Base-by-base conservation (phyloP, 495 filamentous ascomycete genomes). In the Cercophora scortea region DNA sequence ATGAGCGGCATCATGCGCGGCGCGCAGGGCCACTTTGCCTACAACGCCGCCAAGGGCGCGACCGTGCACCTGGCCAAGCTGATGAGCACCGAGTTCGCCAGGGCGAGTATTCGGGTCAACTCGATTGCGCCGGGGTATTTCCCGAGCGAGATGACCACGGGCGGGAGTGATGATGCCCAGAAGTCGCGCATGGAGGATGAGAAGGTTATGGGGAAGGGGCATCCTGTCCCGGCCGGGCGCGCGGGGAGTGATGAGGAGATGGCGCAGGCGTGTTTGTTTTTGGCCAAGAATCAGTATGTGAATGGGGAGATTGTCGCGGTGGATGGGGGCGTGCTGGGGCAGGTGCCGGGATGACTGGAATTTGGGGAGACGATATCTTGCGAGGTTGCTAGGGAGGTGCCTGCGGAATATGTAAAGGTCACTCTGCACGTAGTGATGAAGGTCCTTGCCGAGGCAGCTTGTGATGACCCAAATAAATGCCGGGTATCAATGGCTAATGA, bases 121-220 rank as follows among this genome's bases (percentile, higher is more conserved):
- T 75, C 74, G 1, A 76, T 86, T 39, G 77, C 80, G 19, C 82
- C 84, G 3, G 84, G 83, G 8, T 67, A 82, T 54, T 85, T 84
- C 52, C 80, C 80, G 8, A 72, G 65, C 34, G 81, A 85, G 67
- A 79, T 64, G 55, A 61, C 61, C n/a, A 56, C 54, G 38, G 54
- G 54, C 0, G 53, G 47, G 13, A 52, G 54, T 11, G 60, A 60
- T 32, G 54, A 49, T 15, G 15, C 34, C 16, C n/a, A 76, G 56
- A 83, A 83, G 66, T 77, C 71, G 35, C 52, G 72, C 19, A 53
- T 83, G 54, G 64, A 71, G 25, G 66, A 70, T 33, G 65, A 78
- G 62, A 77, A 52, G 78, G 72, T 71, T 50, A 72, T 47, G 71
- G 74, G 32, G 66, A 84, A 58, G 73, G 80, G 77, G 54, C 80